Evolutionary conservation across 2,329 filamentous ascomycete genomes (phyloP), one percentile per base, ranked within the genome.

Genomic region (Pyrenophora teres): DNA sequence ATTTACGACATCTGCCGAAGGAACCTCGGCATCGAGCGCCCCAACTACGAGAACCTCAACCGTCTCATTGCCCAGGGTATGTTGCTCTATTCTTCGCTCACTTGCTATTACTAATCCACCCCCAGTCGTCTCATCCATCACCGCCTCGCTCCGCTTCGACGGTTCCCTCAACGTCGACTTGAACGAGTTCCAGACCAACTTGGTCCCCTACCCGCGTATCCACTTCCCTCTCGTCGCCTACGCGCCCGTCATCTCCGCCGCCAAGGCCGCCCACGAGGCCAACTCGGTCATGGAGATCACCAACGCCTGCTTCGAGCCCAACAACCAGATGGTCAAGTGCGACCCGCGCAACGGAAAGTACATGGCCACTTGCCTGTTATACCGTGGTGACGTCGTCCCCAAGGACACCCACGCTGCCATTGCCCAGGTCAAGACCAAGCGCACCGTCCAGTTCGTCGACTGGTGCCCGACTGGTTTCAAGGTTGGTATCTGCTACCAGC

Each of bases 271-370:
- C 54, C 93, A 99, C 83, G 93, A 99, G 84, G 87, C 92, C 83
- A 96, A 97, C 87, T 94, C 90, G 23, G 93, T 97, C 64, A 89
- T 92, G 80, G 94, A 97, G 83, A 97, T 97, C 83, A 95, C 91
- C 78, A 95, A 93, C 87, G 90, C 90, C 64, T 97, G 93, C 88
- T 99, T 99, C 82, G 93, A 99, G 86, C 92, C 93, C 69, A 90
- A 97, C 87, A 97, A 96, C 87, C 93, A 99, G 88, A 99, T 99
- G 93, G 93, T 99, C 77, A 96, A 96, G 85, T 99, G 93, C 76
- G 94, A 99, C 77, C 93, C 93, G 68, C 92, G 92, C 74, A 92
- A 95, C 78, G 93, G 93, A 80, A 99, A 99, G 85, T 99, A 99
- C 86, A 99, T 99, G 93, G 93, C 93, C 63, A 97, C 92, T 70